These are phyloP conservation scores for Boletellus ananiceps DNA, from an alignment of 768 basidiomycete species.

Conservation along the genomic window DNA sequence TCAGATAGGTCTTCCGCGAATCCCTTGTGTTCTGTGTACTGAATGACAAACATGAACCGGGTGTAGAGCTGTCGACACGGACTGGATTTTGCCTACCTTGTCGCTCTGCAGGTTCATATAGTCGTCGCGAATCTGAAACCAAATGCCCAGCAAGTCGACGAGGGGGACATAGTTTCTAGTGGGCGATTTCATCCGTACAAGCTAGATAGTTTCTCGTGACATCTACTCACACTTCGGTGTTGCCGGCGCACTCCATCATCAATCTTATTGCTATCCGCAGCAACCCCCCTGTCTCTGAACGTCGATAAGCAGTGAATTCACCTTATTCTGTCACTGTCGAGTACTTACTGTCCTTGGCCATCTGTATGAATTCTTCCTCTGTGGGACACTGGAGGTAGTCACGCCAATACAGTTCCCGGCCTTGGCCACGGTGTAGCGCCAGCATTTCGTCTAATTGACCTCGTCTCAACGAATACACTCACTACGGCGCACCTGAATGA, in stretches of 20 bases:
- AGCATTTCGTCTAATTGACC: slow-evolving; percentile 55
- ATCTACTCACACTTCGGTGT: slow-evolving; percentile 49
- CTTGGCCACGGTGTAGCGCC: slow-evolving; percentile 89
- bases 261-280: slow-evolving; percentile 88
- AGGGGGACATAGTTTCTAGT: slow-evolving; percentile 51
- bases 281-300: slow-evolving; percentile 87
- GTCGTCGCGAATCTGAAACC: slow-evolving; percentile 59
- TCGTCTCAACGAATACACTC: neutral
- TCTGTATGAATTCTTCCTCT: slow-evolving; percentile 89
- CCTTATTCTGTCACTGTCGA: neutral
- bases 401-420: slow-evolving; percentile 89
- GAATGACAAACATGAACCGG: neutral
- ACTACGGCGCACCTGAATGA: neutral
- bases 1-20: slow-evolving; percentile 94
- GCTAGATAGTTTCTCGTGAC: neutral
- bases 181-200: neutral
- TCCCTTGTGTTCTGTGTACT: slow-evolving; percentile 84
- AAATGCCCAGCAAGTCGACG: slow-evolving; percentile 52
- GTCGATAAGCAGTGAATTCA: neutral
- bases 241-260: slow-evolving; percentile 83
- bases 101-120: slow-evolving; percentile 36
- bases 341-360: slow-evolving; percentile 89
- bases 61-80: too few relatives aligned
- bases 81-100: slow-evolving; percentile 7
- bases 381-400: slow-evolving; percentile 87